These are phyloP conservation scores for Colletotrichum sp. DNA, from an alignment of 2,329 filamentous ascomycete species.

Conservation along the genomic window DNA sequence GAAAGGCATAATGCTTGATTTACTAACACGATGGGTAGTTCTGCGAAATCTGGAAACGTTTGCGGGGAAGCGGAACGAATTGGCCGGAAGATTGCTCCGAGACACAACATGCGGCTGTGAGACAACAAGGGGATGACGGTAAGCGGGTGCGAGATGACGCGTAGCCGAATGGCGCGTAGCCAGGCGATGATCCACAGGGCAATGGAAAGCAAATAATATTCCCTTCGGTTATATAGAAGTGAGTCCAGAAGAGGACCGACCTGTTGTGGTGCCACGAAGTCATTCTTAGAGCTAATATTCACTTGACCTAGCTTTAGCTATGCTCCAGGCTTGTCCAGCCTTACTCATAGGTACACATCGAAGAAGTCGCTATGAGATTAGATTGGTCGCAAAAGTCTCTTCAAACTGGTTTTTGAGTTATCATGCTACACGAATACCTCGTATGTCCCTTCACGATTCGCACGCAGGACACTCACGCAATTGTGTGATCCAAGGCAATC, in stretches of 20 bases:
- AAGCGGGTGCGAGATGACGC: background rate
- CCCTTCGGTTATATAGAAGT: background rate
- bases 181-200: background rate
- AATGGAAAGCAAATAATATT: background rate
- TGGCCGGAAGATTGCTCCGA: background rate
- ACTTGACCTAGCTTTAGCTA: background rate
- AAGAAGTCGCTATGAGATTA: background rate
- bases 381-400: background rate
- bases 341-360: fast-evolving
- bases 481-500: background rate
- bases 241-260: background rate
- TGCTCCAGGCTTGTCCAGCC: background rate
- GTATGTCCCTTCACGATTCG: background rate
- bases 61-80: background rate
- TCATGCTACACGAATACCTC: background rate
- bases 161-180: fast-evolving
- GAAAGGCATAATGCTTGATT: background rate
- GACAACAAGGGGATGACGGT: background rate
- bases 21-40: background rate
- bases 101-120: background rate
- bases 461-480: background rate
- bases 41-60: background rate
- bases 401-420: background rate
- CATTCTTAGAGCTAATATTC: background rate
- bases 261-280: background rate